Percentiles rank a stretch among this genome's conserved stretches.
phyloP scores from a whole-genome alignment of 257 asterid genomes.

The Solanum medicagineum region DNA sequence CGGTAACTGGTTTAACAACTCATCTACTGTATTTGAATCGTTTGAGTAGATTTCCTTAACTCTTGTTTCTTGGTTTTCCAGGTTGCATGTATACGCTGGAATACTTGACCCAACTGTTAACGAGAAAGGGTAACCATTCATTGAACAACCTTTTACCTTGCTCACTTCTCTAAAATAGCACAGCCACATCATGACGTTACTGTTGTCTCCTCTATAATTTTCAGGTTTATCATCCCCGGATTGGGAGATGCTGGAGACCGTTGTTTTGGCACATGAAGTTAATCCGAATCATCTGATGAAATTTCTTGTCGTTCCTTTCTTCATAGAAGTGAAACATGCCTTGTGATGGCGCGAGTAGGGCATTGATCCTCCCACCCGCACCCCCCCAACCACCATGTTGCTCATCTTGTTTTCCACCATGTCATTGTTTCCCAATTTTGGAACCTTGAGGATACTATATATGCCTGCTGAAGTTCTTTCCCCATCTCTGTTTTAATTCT shows the following conservation, averaged over 20 bases:
- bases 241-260: conserved; percentile 97
- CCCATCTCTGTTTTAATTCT: background rate
- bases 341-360: background rate
- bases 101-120: conserved; percentile 71
- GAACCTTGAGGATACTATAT: background rate
- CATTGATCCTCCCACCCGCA: background rate
- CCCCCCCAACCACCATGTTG: background rate
- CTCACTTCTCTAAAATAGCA: background rate
- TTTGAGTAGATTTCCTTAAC: background rate
- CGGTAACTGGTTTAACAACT: conserved; percentile 38
- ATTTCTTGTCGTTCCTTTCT: background rate
- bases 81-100: conserved; percentile 90
- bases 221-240: conserved; percentile 90
- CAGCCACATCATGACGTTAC: background rate
- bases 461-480: background rate
- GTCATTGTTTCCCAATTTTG: background rate
- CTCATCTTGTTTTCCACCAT: background rate
- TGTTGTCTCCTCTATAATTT: conserved; percentile 1
- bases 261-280: conserved; percentile 69
- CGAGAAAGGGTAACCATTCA: conserved; percentile 58
- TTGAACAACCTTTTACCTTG: background rate
- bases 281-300: background rate
- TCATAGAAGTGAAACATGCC: background rate
- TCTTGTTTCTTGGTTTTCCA: conserved; percentile 16
- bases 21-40: background rate